phyloP scores from a whole-genome alignment of 768 basidiomycete species.

The Tricholoma bakamatsutake region DNA sequence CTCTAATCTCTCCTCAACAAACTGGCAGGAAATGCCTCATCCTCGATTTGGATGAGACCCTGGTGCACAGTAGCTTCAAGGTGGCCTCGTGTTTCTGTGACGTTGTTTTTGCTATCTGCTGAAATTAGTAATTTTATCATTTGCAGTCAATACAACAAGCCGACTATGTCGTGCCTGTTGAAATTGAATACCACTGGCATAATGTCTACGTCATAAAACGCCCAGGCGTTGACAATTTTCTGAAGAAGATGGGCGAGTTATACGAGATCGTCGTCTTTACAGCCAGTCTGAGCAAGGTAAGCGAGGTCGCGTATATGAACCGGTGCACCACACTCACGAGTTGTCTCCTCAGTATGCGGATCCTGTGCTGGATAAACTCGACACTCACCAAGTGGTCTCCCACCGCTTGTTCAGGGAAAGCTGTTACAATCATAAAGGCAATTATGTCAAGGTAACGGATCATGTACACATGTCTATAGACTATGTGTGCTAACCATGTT shows the following conservation, averaged over 20 bases:
- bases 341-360: slow-evolving; percentile 77
- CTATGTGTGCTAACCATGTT: not conserved
- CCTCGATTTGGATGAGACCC: slow-evolving; percentile 93
- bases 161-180: slow-evolving; percentile 98
- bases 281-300: slow-evolving; percentile 93
- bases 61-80: slow-evolving; percentile 98
- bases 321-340: not conserved
- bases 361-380: slow-evolving; percentile 95
- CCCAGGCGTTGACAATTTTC: slow-evolving; percentile 94
- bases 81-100: slow-evolving; percentile 33
- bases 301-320: slow-evolving; percentile 15
- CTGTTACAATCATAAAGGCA: slow-evolving; percentile 98
- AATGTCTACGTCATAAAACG: slow-evolving; percentile 99
- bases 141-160: slow-evolving; percentile 85
- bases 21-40: slow-evolving; percentile 92
- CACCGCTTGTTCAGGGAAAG: slow-evolving; percentile 96
- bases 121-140: slow-evolving; percentile 7
- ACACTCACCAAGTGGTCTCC: slow-evolving; percentile 85
- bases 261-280: slow-evolving; percentile 99
- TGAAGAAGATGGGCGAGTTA: slow-evolving; percentile 97
- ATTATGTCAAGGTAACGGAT: slow-evolving; percentile 88
- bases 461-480: not conserved
- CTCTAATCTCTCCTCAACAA: slow-evolving; percentile 75
- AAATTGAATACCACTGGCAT: slow-evolving; percentile 97
- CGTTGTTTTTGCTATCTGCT: not conserved